A percentile compares a stretch with the other conserved stretches of the same genome.
phyloP scores from a whole-genome alignment of 352 stramenopile species.

The Phytophthora sp. region DNA sequence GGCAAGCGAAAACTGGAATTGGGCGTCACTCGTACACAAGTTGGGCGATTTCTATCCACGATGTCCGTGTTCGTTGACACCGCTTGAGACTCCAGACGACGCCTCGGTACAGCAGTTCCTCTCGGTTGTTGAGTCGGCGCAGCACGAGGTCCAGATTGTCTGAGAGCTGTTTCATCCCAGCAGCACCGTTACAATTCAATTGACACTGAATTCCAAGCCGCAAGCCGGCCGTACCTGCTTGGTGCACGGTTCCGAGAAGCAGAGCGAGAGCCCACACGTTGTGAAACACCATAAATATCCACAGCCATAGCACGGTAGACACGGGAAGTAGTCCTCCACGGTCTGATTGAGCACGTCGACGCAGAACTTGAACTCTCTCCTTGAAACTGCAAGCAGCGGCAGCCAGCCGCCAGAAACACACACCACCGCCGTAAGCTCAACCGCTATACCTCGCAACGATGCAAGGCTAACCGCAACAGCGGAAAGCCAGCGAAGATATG shows the following conservation, averaged over 20 bases:
- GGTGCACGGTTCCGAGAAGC: constrained; percentile 69
- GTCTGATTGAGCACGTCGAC: constrained; percentile 81
- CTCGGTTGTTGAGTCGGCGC: constrained; percentile 66
- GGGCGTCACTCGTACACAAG: constrained; percentile 59
- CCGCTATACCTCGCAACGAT: background rate
- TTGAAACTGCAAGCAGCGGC: constrained; percentile 45
- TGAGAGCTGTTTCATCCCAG: constrained; percentile 65
- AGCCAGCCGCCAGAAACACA: constrained; percentile 7
- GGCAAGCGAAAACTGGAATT: constrained; percentile 12
- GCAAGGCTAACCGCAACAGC: background rate
- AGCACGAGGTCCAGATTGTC: constrained; percentile 68
- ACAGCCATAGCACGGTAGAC: constrained; percentile 70
- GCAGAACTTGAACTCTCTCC: constrained; percentile 81
- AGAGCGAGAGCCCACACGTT: constrained; percentile 64
- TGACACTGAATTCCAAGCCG: background rate
- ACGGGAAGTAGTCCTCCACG: constrained; percentile 75
- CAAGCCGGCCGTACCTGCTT: constrained; percentile 46
- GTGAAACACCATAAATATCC: constrained; percentile 74
- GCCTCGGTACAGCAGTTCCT: constrained; percentile 73
- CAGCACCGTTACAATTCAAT: background rate
- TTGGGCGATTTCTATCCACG: constrained; percentile 81
- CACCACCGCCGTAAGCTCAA: background rate
- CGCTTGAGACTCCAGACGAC: constrained; percentile 68
- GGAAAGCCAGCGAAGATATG: background rate
- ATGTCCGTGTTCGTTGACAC: constrained; percentile 47